These are phyloP conservation scores for Populus euphratica DNA, from an alignment of 345 rosid genomes.

Conservation along the genomic window DNA sequence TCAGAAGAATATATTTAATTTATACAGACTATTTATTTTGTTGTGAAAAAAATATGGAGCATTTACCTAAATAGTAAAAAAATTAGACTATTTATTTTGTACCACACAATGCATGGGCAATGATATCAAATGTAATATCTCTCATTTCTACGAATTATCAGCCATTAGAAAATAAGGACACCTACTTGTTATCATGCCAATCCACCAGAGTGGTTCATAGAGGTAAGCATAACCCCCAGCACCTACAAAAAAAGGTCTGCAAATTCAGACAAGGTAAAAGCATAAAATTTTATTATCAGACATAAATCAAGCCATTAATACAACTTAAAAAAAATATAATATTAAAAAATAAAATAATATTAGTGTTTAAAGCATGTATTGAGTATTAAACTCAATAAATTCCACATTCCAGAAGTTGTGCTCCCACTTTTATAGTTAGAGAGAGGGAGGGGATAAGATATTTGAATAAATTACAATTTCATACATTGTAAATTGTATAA, in stretches of 20 bases:
- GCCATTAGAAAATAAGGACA: not conserved
- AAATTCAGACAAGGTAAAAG: not conserved
- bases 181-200: slow-evolving; percentile 27
- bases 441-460: too few relatives aligned
- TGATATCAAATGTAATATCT: not conserved
- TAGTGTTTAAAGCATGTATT: not conserved
- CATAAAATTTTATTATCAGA: not conserved
- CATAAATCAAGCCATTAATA: not conserved
- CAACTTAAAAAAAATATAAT: not conserved
- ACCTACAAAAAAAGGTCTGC: slow-evolving; percentile 11
- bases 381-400: not conserved
- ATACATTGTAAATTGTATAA: not conserved
- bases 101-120: not conserved
- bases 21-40: not conserved
- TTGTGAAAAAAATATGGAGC: not conserved
- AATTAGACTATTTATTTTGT: not conserved
- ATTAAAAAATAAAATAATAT: too few relatives aligned
- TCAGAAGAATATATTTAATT: not conserved
- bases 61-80: not conserved
- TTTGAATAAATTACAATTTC: not conserved
- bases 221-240: slow-evolving; percentile 27
- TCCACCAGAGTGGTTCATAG: slow-evolving; percentile 27
- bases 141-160: not conserved
- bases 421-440: not conserved
- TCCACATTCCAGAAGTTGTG: not conserved